These are phyloP conservation scores for Phaeoacremonium minimum DNA, from an alignment of 2,329 filamentous ascomycete genomes.

Conservation along the genomic window DNA sequence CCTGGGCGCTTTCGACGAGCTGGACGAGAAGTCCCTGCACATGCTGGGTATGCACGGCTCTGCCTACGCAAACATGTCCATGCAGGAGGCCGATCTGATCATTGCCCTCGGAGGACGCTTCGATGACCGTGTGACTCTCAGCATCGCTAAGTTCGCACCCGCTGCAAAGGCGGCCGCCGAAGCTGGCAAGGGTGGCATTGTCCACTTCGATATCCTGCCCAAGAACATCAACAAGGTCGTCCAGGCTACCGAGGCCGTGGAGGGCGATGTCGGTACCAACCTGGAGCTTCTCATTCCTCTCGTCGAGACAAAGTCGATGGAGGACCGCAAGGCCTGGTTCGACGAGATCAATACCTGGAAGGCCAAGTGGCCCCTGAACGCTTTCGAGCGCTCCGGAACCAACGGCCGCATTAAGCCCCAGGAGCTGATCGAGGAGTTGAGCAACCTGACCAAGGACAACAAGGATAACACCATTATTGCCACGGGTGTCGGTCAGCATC, in stretches of 20 bases:
- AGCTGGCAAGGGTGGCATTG: constrained; percentile 85
- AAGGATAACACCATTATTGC: constrained; percentile 85
- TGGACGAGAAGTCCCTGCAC: constrained; percentile 89
- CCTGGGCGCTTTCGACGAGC: constrained; percentile 86
- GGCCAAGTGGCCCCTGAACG: constrained; percentile 76
- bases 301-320: constrained; percentile 57
- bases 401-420: constrained; percentile 90
- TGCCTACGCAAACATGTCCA: constrained; percentile 95
- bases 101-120: constrained; percentile 92
- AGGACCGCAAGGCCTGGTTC: constrained; percentile 80
- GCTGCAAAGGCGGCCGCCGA: constrained; percentile 78
- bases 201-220: constrained; percentile 97
- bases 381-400: constrained; percentile 74
- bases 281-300: constrained; percentile 70
- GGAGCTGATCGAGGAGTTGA: constrained; percentile 85
- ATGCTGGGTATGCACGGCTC: constrained; percentile 99
- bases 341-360: constrained; percentile 89
- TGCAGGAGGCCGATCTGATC: constrained; percentile 94
- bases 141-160: constrained; percentile 82
- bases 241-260: constrained; percentile 90
- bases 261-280: constrained; percentile 85
- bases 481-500: constrained; percentile 94
- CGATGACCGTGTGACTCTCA: constrained; percentile 88
- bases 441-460: constrained; percentile 72
- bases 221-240: constrained; percentile 99